A percentile compares a stretch with the other conserved stretches of the same genome.
phyloP scores from a whole-genome alignment of 768 basidiomycete species.

The Lactarius deliciosus region DNA sequence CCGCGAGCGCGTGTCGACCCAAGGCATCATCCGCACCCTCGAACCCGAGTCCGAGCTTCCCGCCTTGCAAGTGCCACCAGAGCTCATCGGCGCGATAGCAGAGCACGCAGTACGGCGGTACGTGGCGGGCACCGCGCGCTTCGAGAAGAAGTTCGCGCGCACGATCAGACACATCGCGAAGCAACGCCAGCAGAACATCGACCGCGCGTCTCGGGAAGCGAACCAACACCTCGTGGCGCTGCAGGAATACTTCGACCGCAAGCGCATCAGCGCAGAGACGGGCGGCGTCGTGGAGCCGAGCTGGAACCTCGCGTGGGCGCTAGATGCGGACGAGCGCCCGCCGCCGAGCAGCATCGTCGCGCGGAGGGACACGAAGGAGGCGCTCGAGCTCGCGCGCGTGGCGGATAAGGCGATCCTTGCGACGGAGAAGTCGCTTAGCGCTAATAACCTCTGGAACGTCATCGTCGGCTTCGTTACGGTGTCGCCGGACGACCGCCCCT shows the following conservation, averaged over 20 bases:
- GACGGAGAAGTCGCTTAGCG: conserved; percentile 60
- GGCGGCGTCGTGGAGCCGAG: conserved; percentile 37
- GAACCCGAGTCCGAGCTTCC: conserved; percentile 67
- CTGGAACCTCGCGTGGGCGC: conserved; percentile 85
- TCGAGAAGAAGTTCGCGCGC: conserved; percentile 66
- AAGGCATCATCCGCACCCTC: conserved; percentile 78
- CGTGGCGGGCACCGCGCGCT: conserved; percentile 55
- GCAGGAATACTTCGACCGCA: conserved; percentile 39
- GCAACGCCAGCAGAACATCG: conserved; percentile 61
- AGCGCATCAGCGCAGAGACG: conserved; percentile 29
- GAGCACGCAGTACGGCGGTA: conserved; percentile 79
- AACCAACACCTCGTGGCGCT: conserved; percentile 53
- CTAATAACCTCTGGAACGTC: conserved; percentile 70
- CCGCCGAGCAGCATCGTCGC: conserved; percentile 91
- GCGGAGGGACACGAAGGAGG: conserved; percentile 83
- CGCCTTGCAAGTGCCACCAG: conserved; percentile 62
- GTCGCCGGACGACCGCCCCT: conserved; percentile 44
- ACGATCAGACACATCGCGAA: conserved; percentile 61
- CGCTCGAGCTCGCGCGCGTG: conserved; percentile 64
- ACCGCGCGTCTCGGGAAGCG: conserved; percentile 63
- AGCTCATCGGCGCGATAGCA: conserved; percentile 71
- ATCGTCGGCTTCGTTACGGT: conserved; percentile 63
- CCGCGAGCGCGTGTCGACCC: conserved; percentile 83
- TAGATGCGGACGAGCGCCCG: conserved; percentile 76
- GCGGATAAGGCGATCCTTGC: conserved; percentile 62